phyloP scores from a whole-genome alignment of 306 rosid species.

The Inga leiocalycina region DNA sequence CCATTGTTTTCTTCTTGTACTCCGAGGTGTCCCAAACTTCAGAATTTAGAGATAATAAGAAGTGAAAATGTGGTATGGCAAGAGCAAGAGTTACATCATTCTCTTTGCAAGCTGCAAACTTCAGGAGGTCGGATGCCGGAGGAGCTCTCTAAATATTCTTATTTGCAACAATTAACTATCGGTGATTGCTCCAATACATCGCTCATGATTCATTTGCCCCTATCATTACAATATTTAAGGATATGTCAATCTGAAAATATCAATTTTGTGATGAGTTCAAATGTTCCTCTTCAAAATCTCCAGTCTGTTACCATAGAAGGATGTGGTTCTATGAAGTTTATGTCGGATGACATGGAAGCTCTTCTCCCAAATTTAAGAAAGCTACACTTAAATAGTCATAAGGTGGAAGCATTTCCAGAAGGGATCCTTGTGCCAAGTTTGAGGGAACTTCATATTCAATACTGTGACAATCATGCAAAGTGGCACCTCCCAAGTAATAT shows the following conservation, averaged over 20 bases:
- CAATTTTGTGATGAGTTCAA: background rate
- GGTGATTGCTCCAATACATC: background rate
- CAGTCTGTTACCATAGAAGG: rapidly evolving
- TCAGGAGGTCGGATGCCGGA: background rate
- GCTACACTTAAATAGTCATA: rapidly evolving
- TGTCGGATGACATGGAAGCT: background rate
- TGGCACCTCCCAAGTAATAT: background rate
- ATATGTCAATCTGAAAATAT: rapidly evolving
- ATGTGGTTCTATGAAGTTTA: background rate
- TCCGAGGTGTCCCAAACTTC: background rate
- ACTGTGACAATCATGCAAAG: background rate
- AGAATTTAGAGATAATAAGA: rapidly evolving
- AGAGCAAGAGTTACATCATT: background rate
- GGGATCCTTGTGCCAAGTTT: background rate
- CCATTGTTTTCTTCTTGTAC: background rate
- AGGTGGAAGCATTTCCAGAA: background rate
- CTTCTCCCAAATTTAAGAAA: background rate
- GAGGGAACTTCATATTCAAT: background rate
- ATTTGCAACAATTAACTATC: background rate
- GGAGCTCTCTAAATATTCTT: background rate
- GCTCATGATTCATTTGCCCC: background rate
- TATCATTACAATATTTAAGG: background rate
- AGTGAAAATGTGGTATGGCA: background rate
- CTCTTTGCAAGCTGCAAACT: background rate
- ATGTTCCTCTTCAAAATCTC: background rate